Evolutionary conservation across 83 land plant genomes (phyloP), one percentile per base, ranked within the genome.

Genomic region (Isoetes engelmannii): DNA sequence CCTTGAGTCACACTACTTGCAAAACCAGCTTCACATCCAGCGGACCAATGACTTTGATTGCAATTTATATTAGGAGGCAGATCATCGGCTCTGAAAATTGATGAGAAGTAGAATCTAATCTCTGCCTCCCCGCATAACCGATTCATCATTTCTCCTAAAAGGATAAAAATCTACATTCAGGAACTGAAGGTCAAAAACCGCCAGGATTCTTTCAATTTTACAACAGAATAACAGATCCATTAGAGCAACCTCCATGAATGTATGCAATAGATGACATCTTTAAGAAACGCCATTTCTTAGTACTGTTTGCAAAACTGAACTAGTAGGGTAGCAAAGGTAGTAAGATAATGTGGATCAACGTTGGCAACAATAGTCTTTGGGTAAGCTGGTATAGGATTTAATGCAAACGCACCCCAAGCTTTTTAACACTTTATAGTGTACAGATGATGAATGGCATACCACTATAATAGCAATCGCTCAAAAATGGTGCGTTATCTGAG

Each of bases 21-120:
- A 88, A 86, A 90, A 62, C 95, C 95, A 42, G 95, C 81, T 65
- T 90, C 95, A 74, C 95, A 90, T 69, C 89, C 92, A 69, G 76
- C 28, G 46, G 67, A 57, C 92, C 92, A 90, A 6, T 76, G 68
- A 13, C 79, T 72, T 54, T 75, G 69, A 61, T 90, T 90, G 72
- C 95, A 90, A 68, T 90, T 90, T 48, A 62, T 70, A 64, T 89
- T 89, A 19, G 80, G 84, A 45, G 64, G 72, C 20, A 64, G 65
- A 45, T 51, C 48, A 54, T 70, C 72, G 12, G 60, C 72, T 45
- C 64, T 59, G 12, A 64, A 62, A 0, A 70, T 51, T 10, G 58
- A 58, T 4, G 42, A 42, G 49, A 70, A 70, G 64, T 70, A 70
- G 13, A 70, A 64, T 20, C 65, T 59, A 4, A 45, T 19, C 46